These are phyloP conservation scores for Coffea canephora DNA, from an alignment of 257 asterid species.

Conservation along the genomic window DNA sequence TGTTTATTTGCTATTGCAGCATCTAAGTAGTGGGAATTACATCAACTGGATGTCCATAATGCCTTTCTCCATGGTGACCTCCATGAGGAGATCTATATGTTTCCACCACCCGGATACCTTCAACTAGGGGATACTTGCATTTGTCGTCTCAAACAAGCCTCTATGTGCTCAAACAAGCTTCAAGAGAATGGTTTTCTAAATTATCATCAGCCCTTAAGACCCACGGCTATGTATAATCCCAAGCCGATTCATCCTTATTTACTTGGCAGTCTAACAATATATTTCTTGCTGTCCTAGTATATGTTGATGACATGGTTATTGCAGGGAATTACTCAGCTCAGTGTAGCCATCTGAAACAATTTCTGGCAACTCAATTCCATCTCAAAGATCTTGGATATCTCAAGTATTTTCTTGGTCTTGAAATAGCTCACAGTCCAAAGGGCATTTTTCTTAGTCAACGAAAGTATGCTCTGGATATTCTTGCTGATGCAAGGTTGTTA, in stretches of 20 bases:
- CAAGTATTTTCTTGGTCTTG: not conserved
- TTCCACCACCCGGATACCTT: not conserved
- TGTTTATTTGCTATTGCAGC: not conserved
- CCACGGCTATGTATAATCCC: not conserved
- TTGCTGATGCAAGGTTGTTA: too few species aligned
- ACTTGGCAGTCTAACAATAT: not conserved
- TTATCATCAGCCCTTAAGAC: not conserved
- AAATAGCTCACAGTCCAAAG: not conserved
- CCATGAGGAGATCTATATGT: not conserved
- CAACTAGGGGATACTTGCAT: not conserved
- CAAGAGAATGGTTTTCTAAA: not conserved
- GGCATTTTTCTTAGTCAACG: not conserved
- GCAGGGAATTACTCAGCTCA: not conserved
- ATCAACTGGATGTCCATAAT: slow-evolving; percentile 6
- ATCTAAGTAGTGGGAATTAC: not conserved
- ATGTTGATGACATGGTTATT: not conserved
- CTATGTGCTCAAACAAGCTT: slow-evolving; percentile 3
- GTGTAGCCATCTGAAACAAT: not conserved
- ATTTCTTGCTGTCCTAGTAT: not conserved
- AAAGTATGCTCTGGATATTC: too few species aligned
- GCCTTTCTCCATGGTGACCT: slow-evolving; percentile 10
- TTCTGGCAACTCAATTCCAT: too few species aligned
- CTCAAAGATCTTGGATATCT: not conserved
- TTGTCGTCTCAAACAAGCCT: not conserved
- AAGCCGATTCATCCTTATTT: not conserved